Base-by-base conservation (phyloP, 208 protist species). In the Wallacemonas sp. region DNA sequence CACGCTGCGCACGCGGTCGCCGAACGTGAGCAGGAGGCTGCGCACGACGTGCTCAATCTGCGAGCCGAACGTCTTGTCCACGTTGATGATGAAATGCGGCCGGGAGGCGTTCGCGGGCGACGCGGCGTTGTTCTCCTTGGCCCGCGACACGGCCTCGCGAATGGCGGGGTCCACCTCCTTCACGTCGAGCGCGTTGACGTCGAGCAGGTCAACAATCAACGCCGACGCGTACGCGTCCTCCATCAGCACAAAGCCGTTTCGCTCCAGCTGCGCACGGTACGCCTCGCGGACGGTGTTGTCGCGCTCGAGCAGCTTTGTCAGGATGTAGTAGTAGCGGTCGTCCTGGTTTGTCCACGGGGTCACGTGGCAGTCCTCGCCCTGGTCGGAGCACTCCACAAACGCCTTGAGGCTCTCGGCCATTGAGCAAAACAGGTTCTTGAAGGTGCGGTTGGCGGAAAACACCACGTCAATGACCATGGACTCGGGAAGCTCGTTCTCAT, bases 11-110 rank as follows among this genome's bases (percentile, higher is more conserved):
- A 96, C 82, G 42, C 78, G 72, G 32, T 85, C 78, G 26, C 88
- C 84, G 69, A 96, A 94, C 18, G 74, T 81, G 23, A 94, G 81
- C 44, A 93, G 59, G 28, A 94, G 67, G 12, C 70, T 79, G 22
- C 86, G 77, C 26, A 94, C 49, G 39, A 94, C 70, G 11, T 70
- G 75, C 64, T 92, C 82, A 54, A 93, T 88, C 52, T 96, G 91
- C 1, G 82, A 76, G 8, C 86, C 88, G 67, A 96, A 96, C 16
- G 86, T 86, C 54, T 91, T 90, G 82, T 94, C 91, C 22, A 94
- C 76, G 67, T 96, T 96, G 72, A 96, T 77, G 61, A 96, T 89
- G 38, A 94, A 92, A 57, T 80, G 74, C 26, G 25, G 29, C 20
- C 61, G 74, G 20, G 59, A 66, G 8, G 64, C 69, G 14, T 36